These are phyloP conservation scores for Suillus bovinus DNA, from an alignment of 768 basidiomycete species.

Conservation along the genomic window DNA sequence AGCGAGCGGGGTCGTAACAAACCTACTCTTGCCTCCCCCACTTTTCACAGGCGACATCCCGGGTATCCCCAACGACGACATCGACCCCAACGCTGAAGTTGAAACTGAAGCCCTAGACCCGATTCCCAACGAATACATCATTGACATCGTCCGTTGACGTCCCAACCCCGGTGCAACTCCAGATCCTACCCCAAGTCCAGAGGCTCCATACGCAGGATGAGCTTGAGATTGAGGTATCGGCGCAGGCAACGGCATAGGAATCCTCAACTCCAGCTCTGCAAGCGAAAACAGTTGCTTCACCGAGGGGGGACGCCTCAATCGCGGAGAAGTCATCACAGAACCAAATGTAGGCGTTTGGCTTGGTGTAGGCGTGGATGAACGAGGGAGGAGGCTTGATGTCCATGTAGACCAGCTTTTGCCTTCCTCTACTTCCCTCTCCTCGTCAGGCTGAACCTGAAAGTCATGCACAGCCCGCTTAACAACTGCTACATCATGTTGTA, in stretches of 20 bases:
- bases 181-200: constrained; percentile 22
- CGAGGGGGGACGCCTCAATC: constrained; percentile 52
- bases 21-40: background rate
- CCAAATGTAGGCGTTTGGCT: constrained; percentile 61
- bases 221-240: constrained; percentile 6
- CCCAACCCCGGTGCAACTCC: constrained; percentile 10
- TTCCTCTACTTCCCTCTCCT: constrained; percentile 13
- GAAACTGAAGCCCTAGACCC: constrained; percentile 40
- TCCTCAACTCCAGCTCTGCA: constrained; percentile 47
- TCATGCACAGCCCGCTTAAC: constrained; percentile 63
- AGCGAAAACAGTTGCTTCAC: constrained; percentile 33
- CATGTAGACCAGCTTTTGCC: constrained; percentile 43
- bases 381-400: constrained; percentile 56
- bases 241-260: constrained; percentile 52
- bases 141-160: constrained; percentile 52
- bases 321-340: constrained; percentile 65
- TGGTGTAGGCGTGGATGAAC: constrained; percentile 36
- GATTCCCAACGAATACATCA: constrained; percentile 65
- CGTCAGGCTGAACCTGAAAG: constrained; percentile 15
- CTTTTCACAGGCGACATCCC: background rate
- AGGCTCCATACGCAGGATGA: constrained; percentile 14
- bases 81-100: background rate
- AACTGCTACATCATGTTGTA: constrained; percentile 74
- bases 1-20: background rate
- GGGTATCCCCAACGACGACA: constrained; percentile 8